Percentiles rank a stretch among this genome's conserved stretches.
These are phyloP conservation scores for Cladosporium halotolerans DNA, from an alignment of 2,329 filamentous ascomycete genomes.

Conservation along the genomic window DNA sequence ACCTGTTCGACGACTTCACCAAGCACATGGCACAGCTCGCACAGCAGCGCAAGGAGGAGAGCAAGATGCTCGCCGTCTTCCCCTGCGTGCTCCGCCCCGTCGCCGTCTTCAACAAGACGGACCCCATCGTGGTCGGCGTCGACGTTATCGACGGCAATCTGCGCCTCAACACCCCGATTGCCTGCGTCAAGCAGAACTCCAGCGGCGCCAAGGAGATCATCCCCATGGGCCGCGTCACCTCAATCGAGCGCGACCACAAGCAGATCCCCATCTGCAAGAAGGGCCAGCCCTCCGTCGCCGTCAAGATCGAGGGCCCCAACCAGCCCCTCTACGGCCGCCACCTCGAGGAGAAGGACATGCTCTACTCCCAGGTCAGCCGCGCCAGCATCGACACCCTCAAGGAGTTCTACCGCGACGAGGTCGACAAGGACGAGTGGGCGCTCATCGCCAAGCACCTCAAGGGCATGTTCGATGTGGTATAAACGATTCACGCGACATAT, in stretches of 20 bases:
- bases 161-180: slow-evolving; percentile 80
- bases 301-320: slow-evolving; percentile 93
- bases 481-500: slow-evolving; percentile 25
- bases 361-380: slow-evolving; percentile 85
- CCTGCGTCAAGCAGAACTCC: slow-evolving; percentile 75
- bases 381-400: slow-evolving; percentile 91
- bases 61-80: slow-evolving; percentile 93
- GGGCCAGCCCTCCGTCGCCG: slow-evolving; percentile 90
- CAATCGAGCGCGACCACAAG: slow-evolving; percentile 97
- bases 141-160: slow-evolving; percentile 91
- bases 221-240: slow-evolving; percentile 83
- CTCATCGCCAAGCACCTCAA: slow-evolving; percentile 87
- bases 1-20: slow-evolving; percentile 93
- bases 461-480: slow-evolving; percentile 76
- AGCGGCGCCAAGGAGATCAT: slow-evolving; percentile 76
- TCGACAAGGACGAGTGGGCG: slow-evolving; percentile 87
- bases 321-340: slow-evolving; percentile 94
- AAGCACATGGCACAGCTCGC: slow-evolving; percentile 84
- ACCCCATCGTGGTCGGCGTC: slow-evolving; percentile 89
- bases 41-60: slow-evolving; percentile 92
- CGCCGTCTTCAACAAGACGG: slow-evolving; percentile 97
- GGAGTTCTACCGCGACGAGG: slow-evolving; percentile 85
- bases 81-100: slow-evolving; percentile 86
- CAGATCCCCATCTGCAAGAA: slow-evolving; percentile 87
- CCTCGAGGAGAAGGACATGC: slow-evolving; percentile 78